A percentile compares a stretch with the other conserved stretches of the same genome.
These are phyloP conservation scores for Fonsecaea erecta DNA, from an alignment of 2,329 filamentous ascomycete genomes.

Conservation along the genomic window DNA sequence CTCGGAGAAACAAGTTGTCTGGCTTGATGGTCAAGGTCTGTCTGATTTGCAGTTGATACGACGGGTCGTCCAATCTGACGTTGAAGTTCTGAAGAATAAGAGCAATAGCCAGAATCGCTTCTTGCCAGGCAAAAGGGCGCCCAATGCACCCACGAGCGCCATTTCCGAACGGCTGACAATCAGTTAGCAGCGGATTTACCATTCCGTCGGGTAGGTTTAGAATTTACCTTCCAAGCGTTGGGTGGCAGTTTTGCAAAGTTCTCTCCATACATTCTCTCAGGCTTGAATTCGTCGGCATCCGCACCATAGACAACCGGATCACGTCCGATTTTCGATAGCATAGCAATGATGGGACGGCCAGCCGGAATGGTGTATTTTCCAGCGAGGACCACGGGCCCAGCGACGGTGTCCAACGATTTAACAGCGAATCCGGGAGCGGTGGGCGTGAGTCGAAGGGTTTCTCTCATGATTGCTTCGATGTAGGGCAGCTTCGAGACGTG, in stretches of 20 bases:
- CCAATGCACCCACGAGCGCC: conserved; percentile 74
- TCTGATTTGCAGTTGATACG: conserved; percentile 46
- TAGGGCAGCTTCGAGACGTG: conserved; percentile 70
- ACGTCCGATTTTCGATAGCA: conserved; percentile 62
- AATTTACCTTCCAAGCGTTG: conserved; percentile 62
- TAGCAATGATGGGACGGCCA: conserved; percentile 55
- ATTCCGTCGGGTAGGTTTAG: not conserved
- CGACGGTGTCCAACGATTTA: conserved; percentile 45
- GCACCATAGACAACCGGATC: conserved; percentile 69
- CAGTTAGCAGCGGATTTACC: not conserved
- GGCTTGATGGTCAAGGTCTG: conserved; percentile 49
- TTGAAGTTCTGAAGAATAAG: conserved; percentile 74
- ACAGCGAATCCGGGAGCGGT: conserved; percentile 65
- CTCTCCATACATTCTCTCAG: conserved; percentile 74
- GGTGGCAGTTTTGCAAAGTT: conserved; percentile 68
- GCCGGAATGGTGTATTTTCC: conserved; percentile 63
- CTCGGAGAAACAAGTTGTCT: conserved; percentile 66
- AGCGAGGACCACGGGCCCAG: conserved; percentile 43
- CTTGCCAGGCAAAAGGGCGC: conserved; percentile 75
- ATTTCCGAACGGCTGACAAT: conserved; percentile 68
- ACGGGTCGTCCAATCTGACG: conserved; percentile 65
- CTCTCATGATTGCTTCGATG: conserved; percentile 67
- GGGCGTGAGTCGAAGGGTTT: conserved; percentile 67
- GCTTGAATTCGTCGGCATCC: conserved; percentile 68
- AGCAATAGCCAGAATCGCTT: conserved; percentile 65